Evolutionary conservation across 805 yeast species (phyloP), one percentile per base, ranked within the genome.

Genomic region (Candida sphagnicola): DNA sequence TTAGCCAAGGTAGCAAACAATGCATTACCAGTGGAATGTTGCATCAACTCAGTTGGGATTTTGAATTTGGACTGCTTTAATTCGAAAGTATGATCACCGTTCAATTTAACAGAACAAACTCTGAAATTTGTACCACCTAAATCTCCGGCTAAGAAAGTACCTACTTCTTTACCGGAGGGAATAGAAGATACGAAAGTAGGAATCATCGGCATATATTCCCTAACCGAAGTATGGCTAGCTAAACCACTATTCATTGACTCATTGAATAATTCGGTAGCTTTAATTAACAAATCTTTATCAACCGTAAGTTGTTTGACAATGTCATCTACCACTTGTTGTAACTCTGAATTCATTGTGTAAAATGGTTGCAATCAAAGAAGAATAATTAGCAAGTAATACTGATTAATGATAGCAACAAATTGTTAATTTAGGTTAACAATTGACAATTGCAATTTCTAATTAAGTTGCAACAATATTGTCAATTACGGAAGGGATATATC

Each of bases 51-150:
- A 18, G 73, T 71, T 2, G 97, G 96, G 31, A 93, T 85, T 41
- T 82, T 82, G 45, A 74, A 74, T 62, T 91, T 90, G 36, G 79
- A 65, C 59, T 91, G 96, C 48, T 78, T 77, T 43, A 90, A 64
- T 17, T 74, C 70, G 59, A 82, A 89, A n/a, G 91, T 81, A 48
- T 85, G 87, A 53, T 81, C 81, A 38, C 95, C 95, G 35, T 74
- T 69, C 50, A 91, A 72, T 26, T 72, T 59, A 21, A 91, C 90
- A 2, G 96, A 88, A 57, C 97, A 89, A 18, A 93, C 96, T 53
- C 99, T 75, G 65, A 91, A 88, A 61, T 93, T 90, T 41, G 98
- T 90, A 36, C 98, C 98, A 45, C 99, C 99, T 38, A 91, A 72
- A 57, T 91, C 98, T 4, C 93, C 95, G 39, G 98, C 98, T 43